Percentiles rank a stretch among this genome's conserved stretches.
Evolutionary conservation across 2,329 filamentous ascomycete species (phyloP).

Genomic region (Xenoacremonium recifei): DNA sequence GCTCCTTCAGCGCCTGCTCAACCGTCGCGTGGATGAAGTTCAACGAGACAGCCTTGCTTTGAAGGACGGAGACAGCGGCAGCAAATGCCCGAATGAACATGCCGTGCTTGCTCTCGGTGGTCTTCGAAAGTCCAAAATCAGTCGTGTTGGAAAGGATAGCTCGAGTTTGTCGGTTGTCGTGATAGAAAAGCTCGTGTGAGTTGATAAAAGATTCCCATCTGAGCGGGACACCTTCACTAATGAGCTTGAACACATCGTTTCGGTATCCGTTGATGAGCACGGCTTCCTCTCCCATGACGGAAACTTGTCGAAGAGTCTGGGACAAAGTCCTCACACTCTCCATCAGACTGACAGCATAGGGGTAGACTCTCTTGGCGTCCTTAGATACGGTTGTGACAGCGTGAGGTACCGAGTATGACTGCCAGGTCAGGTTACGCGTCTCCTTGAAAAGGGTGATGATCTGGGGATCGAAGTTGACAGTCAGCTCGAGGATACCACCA

Average conservation of each 20-base stretch:
- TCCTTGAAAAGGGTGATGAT: conserved; percentile 99
- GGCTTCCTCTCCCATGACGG: conserved; percentile 81
- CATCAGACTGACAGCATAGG: conserved; percentile 96
- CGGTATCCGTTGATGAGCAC: conserved; percentile 87
- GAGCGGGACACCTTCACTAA: conserved; percentile 83
- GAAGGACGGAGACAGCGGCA: conserved; percentile 79
- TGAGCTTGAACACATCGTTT: conserved; percentile 81
- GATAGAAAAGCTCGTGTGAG: conserved; percentile 83
- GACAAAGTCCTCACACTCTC: conserved; percentile 94
- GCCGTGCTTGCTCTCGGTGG: conserved; percentile 86
- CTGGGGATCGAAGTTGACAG: conserved; percentile 95
- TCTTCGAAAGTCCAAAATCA: conserved; percentile 47
- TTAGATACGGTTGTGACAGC: conserved; percentile 94
- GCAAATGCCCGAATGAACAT: conserved; percentile 96
- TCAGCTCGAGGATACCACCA: conserved; percentile 82
- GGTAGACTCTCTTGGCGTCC: conserved; percentile 97
- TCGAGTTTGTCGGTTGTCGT: conserved; percentile 43
- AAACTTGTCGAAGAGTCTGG: conserved; percentile 82
- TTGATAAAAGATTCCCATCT: conserved; percentile 99
- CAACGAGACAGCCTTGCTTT: conserved; percentile 80
- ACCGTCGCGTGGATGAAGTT: conserved; percentile 75
- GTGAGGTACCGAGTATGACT: conserved; percentile 91
- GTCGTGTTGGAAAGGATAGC: conserved; percentile 38
- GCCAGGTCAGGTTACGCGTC: conserved; percentile 92
- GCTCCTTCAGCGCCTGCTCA: conserved; percentile 78